A percentile compares a stretch with the other conserved stretches of the same genome.
phyloP scores from a whole-genome alignment of 768 basidiomycete genomes.

The Astraeus odoratus region DNA sequence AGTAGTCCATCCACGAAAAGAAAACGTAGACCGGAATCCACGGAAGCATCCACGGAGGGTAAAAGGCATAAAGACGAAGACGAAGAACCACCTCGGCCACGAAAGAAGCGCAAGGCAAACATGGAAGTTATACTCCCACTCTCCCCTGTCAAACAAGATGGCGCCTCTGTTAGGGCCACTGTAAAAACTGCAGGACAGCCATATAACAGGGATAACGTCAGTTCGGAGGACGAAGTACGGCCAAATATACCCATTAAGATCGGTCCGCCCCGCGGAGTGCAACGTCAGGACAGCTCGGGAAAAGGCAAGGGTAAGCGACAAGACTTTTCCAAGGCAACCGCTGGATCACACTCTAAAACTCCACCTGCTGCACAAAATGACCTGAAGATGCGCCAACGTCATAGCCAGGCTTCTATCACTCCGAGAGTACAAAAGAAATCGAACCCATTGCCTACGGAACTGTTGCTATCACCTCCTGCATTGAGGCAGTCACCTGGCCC shows the following conservation, averaged over 20 bases:
- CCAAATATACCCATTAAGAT: slow-evolving; percentile 8
- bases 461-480: no score
- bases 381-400: background rate
- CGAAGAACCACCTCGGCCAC: slow-evolving; percentile 5
- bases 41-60: background rate
- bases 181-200: background rate
- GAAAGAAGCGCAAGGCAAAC: slow-evolving; percentile 15
- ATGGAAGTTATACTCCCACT: slow-evolving; percentile 7
- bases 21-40: slow-evolving; percentile 3
- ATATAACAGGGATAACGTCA: background rate
- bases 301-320: background rate
- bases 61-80: background rate
- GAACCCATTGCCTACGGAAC: no score
- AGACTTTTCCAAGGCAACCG: background rate
- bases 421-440: background rate
- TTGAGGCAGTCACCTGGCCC: background rate
- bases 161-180: background rate
- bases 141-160: slow-evolving; percentile 9
- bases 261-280: slow-evolving; percentile 22
- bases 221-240: slow-evolving; percentile 5
- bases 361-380: background rate
- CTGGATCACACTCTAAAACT: slow-evolving; percentile 1
- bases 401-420: background rate
- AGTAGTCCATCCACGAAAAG: slow-evolving; percentile 6
- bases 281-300: slow-evolving; percentile 3